Base-by-base conservation (phyloP, 2,329 filamentous ascomycete genomes). In the Penicillium sp. region DNA sequence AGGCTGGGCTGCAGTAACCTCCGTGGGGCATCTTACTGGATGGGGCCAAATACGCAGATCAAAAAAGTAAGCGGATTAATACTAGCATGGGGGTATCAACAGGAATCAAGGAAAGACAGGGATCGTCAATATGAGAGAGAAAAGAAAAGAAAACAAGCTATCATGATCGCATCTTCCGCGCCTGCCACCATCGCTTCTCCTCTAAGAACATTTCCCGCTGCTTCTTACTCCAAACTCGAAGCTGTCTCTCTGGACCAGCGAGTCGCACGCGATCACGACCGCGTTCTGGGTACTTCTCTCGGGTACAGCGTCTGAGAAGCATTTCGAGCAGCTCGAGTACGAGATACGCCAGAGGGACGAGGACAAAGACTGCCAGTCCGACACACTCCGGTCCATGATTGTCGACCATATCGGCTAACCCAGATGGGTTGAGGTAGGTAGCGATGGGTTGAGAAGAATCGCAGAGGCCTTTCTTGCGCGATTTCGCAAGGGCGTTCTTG, bases 331-430 rank as follows among this genome's bases (percentile, higher is more conserved):
- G 23, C 15, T 60, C 58, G 3, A 63, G 52, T 0, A 64, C 23
- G 17, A 60, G 47, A 23, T 64, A 59, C 2, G 61, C 46, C 18
- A 62, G 49, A 1, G 63, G 61, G 4, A 61, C 45, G 2, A 65
- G 54, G 0, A 65, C 39, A 17, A 65, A 64, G 7, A 65, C 51
- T 5, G 46, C 48, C 6, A 65, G 24, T 0, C 47, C 59, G 21
- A 64, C 46, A 12, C 61, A 55, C 33, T 62, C 59, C 1, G 60
- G 61, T 2, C 58, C 58, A 50, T 70, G 62, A 23, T 34, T 26
- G 9, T 56, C 48, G n/a, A 60, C n/a, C n/a, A 58, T 7, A 8
- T 58, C 52, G 15, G 56, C 23, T 1, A 58, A 2, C 12, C 49
- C 46, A 3, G 49, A 27, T 4, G 46, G 18, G 2, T 51, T 36